Base-by-base conservation (phyloP, 164 flowering plant species). In the Tetrastigma voinierianum region DNA sequence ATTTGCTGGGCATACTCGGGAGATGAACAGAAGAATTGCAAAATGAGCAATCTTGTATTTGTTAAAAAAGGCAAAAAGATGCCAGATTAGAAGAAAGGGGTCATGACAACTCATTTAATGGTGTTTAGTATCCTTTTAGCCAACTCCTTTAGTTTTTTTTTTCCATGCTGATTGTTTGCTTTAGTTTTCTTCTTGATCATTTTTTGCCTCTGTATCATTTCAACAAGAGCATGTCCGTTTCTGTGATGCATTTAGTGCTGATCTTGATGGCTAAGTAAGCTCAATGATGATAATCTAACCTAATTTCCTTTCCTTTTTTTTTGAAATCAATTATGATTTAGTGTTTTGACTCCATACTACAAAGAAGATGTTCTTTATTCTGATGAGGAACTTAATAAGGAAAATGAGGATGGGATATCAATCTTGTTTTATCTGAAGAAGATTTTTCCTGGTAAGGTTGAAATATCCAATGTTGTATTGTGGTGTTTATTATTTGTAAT, bases 381-480 rank as follows among this genome's bases (percentile, higher is more conserved):
- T 3, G 83, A 74, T 68, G 96, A 88, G 0, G 98, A 93, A 69
- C 89, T 96, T 43, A 67, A 85, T 59, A 73, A 76, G 79, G 93
- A 90, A 84, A 96, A 96, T 78, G 99, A 96, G 73, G 98, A 96
- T 83, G 99, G 99, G 48, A 91, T 96, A 72, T 74, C 98, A 46
- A 85, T 69, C 67, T 76, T 93, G 74, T 95, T 95, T 80, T 95
- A 95, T 79, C 85, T 95, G 17, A 82, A 84, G 80, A 90, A 83
- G 62, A 90, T 95, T 73, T 95, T 92, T 81, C 96, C 96, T 59
- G 99, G 99, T 89, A 74, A 75, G 76, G 72, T 51, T 13, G 40
- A 12, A 10, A 10, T 59, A 66, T 25, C 16, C 60, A 25, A 10
- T 53, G 16, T 57, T 69, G 21, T 46, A n/a, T 25, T 60, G 65